A percentile compares a stretch with the other conserved stretches of the same genome.
phyloP scores from a whole-genome alignment of 257 asterid genomes.

The Solanum corneliomulleri region DNA sequence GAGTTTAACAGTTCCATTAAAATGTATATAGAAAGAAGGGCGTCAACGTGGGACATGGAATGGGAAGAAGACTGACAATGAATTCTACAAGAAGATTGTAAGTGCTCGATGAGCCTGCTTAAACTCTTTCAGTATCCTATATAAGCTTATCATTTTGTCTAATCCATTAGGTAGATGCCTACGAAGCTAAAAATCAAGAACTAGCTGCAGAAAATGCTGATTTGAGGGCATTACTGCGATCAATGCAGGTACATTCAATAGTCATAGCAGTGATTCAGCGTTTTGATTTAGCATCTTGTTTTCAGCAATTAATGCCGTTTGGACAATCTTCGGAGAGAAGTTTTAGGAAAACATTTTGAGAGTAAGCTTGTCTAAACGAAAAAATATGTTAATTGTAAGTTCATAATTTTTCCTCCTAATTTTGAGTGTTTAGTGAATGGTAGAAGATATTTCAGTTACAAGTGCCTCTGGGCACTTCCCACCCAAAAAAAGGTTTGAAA shows the following conservation, averaged over 20 bases:
- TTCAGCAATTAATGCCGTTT: background rate
- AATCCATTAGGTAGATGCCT: constrained; percentile 75
- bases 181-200: constrained; percentile 93
- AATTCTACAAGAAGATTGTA: constrained; percentile 89
- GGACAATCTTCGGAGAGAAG: background rate
- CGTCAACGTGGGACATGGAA: constrained; percentile 98
- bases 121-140: background rate
- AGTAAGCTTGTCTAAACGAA: background rate
- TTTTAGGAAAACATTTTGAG: background rate
- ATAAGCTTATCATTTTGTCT: background rate
- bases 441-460: background rate
- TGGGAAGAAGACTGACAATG: constrained; percentile 78
- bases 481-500: background rate
- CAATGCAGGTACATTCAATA: constrained; percentile 65
- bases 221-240: constrained; percentile 84
- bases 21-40: constrained; percentile 78
- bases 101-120: constrained; percentile 18
- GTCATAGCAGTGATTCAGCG: background rate
- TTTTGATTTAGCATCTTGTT: background rate
- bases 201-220: constrained; percentile 87
- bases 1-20: constrained; percentile 2
- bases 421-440: background rate
- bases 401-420: background rate
- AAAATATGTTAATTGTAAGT: background rate
- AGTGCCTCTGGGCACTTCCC: background rate